Evolutionary conservation across 2,329 filamentous ascomycete genomes (phyloP).

Genomic region (Myriosclerotinia curreyana): DNA sequence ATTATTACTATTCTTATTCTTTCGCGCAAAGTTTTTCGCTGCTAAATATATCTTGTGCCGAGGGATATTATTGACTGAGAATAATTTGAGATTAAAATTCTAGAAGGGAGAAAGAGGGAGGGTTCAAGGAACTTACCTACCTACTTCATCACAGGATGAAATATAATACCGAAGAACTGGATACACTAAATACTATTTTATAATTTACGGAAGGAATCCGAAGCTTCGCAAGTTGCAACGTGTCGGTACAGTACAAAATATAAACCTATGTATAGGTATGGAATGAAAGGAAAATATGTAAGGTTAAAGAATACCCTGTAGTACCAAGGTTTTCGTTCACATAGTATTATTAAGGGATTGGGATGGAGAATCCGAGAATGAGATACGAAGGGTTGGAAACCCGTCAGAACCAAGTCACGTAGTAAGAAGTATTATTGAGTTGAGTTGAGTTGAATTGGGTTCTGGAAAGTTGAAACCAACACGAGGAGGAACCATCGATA

Average conservation of each 20-base stretch:
- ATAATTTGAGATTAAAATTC: no score
- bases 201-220: conserved; percentile 5
- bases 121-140: neutral
- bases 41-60: no score
- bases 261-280: no score
- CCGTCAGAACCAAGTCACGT: neutral
- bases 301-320: no score
- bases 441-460: neutral
- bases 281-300: no score
- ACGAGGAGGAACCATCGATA: neutral
- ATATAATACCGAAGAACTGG: conserved; percentile 1
- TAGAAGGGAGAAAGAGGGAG: no score
- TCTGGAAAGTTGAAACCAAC: no score
- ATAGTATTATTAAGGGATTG: neutral
- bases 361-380: neutral
- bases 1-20: no score
- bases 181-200: neutral
- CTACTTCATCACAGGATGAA: neutral
- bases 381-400: neutral
- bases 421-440: no score
- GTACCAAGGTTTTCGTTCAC: neutral
- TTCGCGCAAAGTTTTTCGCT: no score
- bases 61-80: no score
- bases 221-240: neutral
- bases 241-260: neutral